Conservation (phyloP, 1,284 basidiomycete genomes). For the Ustilago nuda region DNA sequence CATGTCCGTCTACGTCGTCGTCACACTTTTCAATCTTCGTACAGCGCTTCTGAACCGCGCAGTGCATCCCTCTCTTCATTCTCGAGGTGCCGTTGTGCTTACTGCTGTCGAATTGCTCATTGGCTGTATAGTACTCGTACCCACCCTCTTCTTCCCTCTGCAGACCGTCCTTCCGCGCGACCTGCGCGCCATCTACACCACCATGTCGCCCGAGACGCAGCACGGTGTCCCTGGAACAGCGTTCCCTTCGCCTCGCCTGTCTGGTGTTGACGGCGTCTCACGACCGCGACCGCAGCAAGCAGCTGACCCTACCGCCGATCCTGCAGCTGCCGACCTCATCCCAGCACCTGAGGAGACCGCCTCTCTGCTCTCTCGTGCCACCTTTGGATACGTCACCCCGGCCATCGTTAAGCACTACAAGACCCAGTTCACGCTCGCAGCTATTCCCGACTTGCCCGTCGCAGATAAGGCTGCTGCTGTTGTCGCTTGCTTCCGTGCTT, state of each 20-base stretch:
- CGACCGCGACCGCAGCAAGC: slow-evolving; percentile 10
- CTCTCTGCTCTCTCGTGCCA: slow-evolving; percentile 60
- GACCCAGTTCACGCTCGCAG: slow-evolving; percentile 70
- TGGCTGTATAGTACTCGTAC: slow-evolving; percentile 40
- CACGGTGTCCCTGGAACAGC: slow-evolving; percentile 60
- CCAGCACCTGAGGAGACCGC: slow-evolving; percentile 64
- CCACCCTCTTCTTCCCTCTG: slow-evolving; percentile 60
- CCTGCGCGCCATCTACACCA: slow-evolving; percentile 62
- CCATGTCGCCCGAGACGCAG: slow-evolving; percentile 57
- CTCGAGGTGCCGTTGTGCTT: slow-evolving; percentile 34
- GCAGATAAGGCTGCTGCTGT: slow-evolving; percentile 72
- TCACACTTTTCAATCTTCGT: slow-evolving; percentile 61
- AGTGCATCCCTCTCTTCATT: slow-evolving; percentile 21
- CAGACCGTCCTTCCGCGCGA: slow-evolving; percentile 47
- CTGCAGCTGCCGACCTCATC: slow-evolving; percentile 33
- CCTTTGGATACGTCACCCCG: slow-evolving; percentile 64
- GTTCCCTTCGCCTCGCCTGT: slow-evolving; percentile 58
- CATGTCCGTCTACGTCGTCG: slow-evolving; percentile 46
- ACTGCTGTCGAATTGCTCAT: slow-evolving; percentile 43
- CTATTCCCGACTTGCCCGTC: slow-evolving; percentile 72
- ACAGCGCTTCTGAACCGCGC: slow-evolving; percentile 45
- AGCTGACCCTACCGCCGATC: slow-evolving; percentile 4
- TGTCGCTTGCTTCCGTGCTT: slow-evolving; percentile 64
- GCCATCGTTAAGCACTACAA: slow-evolving; percentile 71
- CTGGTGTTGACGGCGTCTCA: slow-evolving; percentile 10